Conservation (phyloP, 352 stramenopile species). For the Pythium utonaiense region DNA sequence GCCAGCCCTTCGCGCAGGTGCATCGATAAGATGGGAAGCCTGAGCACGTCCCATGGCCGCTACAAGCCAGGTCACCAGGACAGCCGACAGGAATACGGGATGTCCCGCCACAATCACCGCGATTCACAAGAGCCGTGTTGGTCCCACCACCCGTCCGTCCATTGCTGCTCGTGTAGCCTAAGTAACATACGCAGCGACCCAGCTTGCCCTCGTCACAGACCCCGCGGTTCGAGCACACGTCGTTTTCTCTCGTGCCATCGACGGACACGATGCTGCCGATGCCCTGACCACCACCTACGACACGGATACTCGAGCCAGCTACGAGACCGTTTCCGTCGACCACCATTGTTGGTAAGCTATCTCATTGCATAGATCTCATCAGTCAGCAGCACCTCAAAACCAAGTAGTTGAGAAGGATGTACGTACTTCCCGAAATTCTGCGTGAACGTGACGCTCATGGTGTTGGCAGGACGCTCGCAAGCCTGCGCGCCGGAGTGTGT, state of each 20-base stretch:
- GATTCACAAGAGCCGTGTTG: conserved; percentile 38
- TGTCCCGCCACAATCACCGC: conserved; percentile 57
- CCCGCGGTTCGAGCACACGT: conserved; percentile 63
- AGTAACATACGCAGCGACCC: conserved; percentile 57
- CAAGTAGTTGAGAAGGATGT: not conserved
- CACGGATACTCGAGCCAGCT: conserved; percentile 30
- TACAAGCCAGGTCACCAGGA: conserved; percentile 67
- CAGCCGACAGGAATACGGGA: conserved; percentile 58
- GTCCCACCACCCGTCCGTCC: conserved; percentile 47
- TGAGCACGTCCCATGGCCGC: conserved; percentile 75
- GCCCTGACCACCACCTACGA: conserved; percentile 19
- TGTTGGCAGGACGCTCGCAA: conserved; percentile 59
- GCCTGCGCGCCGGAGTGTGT: conserved; percentile 50
- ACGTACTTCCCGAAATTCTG: conserved; percentile 81
- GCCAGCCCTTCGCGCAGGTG: conserved; percentile 69
- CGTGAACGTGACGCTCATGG: conserved; percentile 69
- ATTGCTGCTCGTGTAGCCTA: conserved; percentile 66
- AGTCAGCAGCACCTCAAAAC: conserved; percentile 1
- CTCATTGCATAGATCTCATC: not conserved
- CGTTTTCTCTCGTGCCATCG: conserved; percentile 63
- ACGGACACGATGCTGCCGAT: conserved; percentile 36
- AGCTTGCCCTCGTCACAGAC: conserved; percentile 53
- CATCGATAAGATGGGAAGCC: conserved; percentile 50
- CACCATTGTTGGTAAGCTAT: conserved; percentile 56
- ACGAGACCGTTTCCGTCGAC: conserved; percentile 33